Evolutionary conservation across 192 early-diverging fungal genomes (phyloP).

Genomic region (Umbelopsis isabellina): DNA sequence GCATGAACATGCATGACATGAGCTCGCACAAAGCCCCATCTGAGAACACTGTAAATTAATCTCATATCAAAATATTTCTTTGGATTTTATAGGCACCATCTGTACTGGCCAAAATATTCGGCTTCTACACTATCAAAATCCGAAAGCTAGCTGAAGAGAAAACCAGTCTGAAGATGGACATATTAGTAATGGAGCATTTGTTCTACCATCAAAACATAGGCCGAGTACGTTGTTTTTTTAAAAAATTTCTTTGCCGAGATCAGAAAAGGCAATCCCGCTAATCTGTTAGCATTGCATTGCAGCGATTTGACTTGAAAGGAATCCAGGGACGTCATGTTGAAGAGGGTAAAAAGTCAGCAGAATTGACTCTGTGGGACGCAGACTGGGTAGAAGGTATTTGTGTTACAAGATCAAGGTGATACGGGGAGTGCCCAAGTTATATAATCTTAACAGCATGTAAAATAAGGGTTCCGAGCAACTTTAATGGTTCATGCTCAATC

Average conservation of each 20-base stretch:
- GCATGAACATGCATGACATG: neutral
- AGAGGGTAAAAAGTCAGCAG: constrained; percentile 36
- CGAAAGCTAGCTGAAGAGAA: constrained; percentile 73
- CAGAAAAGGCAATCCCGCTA: neutral
- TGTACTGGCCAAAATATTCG: constrained; percentile 85
- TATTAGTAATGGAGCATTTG: constrained; percentile 94
- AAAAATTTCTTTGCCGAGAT: constrained; percentile 5
- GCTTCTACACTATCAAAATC: constrained; percentile 86
- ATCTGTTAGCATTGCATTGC: constrained; percentile 8
- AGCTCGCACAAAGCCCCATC: constrained; percentile 21
- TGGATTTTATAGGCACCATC: constrained; percentile 57
- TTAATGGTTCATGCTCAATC: constrained; percentile 87
- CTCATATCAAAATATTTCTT: neutral
- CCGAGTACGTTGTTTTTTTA: constrained; percentile 61
- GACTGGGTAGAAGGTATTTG: constrained; percentile 71
- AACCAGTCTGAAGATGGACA: constrained; percentile 73
- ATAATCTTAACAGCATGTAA: constrained; percentile 2
- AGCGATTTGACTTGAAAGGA: constrained; percentile 82
- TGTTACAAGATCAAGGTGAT: neutral
- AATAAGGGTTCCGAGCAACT: constrained; percentile 46
- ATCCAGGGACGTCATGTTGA: constrained; percentile 63
- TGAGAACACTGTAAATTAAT: neutral
- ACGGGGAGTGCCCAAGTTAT: neutral
- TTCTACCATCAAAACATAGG: constrained; percentile 77
- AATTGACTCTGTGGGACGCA: constrained; percentile 66